These are phyloP conservation scores for Flaveria robusta DNA, from an alignment of 129 eudicot genomes.

Conservation along the genomic window DNA sequence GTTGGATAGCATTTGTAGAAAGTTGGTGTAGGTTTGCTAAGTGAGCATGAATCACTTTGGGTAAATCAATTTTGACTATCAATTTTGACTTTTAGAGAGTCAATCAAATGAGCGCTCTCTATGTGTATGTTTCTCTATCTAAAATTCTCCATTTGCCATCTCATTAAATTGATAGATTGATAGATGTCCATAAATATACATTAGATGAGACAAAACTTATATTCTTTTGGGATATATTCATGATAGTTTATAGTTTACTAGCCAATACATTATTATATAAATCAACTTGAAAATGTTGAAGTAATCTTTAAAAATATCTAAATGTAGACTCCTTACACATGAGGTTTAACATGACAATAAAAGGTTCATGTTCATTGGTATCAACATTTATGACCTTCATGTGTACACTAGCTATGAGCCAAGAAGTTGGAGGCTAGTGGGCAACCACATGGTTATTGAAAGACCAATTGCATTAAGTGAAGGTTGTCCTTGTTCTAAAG, in stretches of 20 bases:
- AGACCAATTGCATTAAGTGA: conserved; percentile 41
- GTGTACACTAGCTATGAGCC: conserved; percentile 12
- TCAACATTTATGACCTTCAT: conserved; percentile 10
- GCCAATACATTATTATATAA: neutral
- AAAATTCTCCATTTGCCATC: no score
- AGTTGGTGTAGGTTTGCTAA: no score
- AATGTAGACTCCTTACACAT: neutral
- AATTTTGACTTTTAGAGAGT: no score
- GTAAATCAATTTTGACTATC: no score
- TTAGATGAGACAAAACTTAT: neutral
- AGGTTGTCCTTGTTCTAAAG: conserved; percentile 33
- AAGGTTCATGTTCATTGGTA: neutral
- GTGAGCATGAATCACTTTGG: no score
- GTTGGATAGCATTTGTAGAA: no score
- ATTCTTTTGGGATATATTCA: neutral
- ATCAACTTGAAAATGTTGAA: neutral
- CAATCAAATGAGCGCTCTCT: no score
- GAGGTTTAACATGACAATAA: neutral
- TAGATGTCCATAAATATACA: neutral
- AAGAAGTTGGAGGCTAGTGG: conserved; percentile 11
- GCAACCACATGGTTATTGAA: conserved; percentile 26
- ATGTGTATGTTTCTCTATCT: no score
- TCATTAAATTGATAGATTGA: no score
- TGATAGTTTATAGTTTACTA: neutral
- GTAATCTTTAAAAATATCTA: neutral